Percentiles rank a stretch among this genome's conserved stretches.
These are phyloP conservation scores for Malassezia equina DNA, from an alignment of 1,284 basidiomycete species.

Conservation along the genomic window DNA sequence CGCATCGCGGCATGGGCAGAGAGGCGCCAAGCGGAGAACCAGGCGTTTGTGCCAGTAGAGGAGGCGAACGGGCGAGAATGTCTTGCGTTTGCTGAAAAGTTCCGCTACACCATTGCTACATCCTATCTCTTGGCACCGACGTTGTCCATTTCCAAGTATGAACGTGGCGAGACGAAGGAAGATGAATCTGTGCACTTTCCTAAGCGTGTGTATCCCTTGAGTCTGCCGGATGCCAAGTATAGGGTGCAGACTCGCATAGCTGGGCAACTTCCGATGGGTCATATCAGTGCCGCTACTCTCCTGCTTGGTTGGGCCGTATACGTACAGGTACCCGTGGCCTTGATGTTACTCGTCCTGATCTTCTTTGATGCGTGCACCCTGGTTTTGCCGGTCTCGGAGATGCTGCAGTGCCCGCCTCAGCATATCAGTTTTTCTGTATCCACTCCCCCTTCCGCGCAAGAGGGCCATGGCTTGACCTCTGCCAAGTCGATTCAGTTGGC, in stretches of 20 bases:
- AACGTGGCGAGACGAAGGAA: conserved; percentile 1
- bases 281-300: neutral
- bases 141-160: conserved; percentile 44
- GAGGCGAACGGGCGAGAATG: conserved; percentile 1
- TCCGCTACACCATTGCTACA: conserved; percentile 41
- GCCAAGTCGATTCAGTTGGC: neutral
- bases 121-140: conserved; percentile 40
- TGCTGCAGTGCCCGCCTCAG: neutral
- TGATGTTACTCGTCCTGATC: neutral
- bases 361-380: neutral
- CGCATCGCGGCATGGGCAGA: neutral
- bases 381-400: neutral
- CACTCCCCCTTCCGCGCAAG: neutral
- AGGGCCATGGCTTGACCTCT: neutral
- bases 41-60: neutral
- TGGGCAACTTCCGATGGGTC: neutral
- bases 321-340: neutral
- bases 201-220: neutral
- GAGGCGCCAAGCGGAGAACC: neutral
- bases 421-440: neutral
- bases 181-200: neutral
- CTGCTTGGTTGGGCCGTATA: neutral
- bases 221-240: neutral
- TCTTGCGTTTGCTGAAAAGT: conserved; percentile 30
- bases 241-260: neutral